These are phyloP conservation scores for Thinopyrum elongatum DNA, from an alignment of 176 grass and related monocot species.

Conservation along the genomic window DNA sequence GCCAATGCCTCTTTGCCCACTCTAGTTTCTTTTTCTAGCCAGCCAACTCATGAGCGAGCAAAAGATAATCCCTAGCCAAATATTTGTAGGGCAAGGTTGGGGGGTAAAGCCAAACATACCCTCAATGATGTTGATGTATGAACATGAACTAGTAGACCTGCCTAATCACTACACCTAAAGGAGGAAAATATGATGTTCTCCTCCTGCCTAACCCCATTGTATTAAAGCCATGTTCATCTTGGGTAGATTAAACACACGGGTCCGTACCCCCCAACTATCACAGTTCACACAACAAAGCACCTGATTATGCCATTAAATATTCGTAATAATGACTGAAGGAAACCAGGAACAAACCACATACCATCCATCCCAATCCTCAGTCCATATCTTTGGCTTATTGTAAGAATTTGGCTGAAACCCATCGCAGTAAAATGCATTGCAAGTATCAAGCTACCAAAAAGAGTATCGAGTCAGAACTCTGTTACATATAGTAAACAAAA, in stretches of 20 bases:
- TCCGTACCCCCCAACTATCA: neutral
- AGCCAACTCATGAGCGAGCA: neutral
- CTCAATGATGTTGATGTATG: neutral
- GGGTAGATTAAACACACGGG: neutral
- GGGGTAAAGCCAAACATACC: neutral
- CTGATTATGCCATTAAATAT: conserved; percentile 8
- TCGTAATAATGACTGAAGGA: neutral
- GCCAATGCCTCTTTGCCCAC: neutral
- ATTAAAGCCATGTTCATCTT: neutral
- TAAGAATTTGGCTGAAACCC: conserved; percentile 87
- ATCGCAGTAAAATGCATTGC: conserved; percentile 98
- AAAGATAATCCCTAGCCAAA: neutral
- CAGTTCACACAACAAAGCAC: conserved; percentile 19
- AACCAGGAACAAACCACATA: conserved; percentile 36
- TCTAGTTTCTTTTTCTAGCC: neutral
- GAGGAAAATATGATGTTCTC: neutral
- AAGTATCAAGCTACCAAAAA: conserved; percentile 70
- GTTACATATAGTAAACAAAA: conserved; percentile 3
- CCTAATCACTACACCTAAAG: neutral
- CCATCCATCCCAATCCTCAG: conserved; percentile 99
- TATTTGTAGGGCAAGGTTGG: neutral
- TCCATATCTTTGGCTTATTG: conserved; percentile 78
- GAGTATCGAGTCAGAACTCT: conserved; percentile 6
- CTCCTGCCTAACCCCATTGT: neutral
- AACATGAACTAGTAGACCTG: neutral